Percentiles rank a stretch among this genome's conserved stretches.
phyloP scores from a whole-genome alignment of 805 yeast species.

The Limtongia smithiae region DNA sequence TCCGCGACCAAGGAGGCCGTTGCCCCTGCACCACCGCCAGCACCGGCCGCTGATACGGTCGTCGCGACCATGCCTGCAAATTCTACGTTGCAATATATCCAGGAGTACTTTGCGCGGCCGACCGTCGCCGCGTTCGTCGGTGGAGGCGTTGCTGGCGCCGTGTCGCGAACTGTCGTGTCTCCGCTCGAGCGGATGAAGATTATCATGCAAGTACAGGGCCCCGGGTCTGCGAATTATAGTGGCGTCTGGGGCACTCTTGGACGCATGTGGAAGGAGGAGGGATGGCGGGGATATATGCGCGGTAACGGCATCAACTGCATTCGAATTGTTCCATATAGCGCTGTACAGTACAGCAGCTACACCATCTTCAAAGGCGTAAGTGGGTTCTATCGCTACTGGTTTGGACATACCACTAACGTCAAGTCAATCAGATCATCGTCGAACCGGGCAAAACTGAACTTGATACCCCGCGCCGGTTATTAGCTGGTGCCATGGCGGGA shows the following conservation, averaged over 20 bases:
- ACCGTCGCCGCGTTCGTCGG: constrained; percentile 75
- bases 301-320: constrained; percentile 90
- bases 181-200: constrained; percentile 95
- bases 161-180: constrained; percentile 87
- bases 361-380: constrained; percentile 53
- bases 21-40: neutral
- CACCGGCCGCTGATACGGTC: neutral
- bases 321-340: constrained; percentile 88
- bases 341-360: constrained; percentile 87
- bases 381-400: constrained; percentile 17
- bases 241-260: constrained; percentile 73
- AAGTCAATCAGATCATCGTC: constrained; percentile 11
- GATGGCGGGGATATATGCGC: constrained; percentile 81
- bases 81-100: neutral
- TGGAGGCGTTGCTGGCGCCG: constrained; percentile 95
- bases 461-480: constrained; percentile 55
- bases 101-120: constrained; percentile 33
- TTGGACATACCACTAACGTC: neutral
- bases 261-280: constrained; percentile 85
- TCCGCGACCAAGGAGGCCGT: constrained; percentile 3
- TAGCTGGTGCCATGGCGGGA: constrained; percentile 82
- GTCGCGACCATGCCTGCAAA: neutral
- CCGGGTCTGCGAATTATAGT: constrained; percentile 44
- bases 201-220: constrained; percentile 81
- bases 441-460: constrained; percentile 39